Percentiles rank a stretch among this genome's conserved stretches.
Evolutionary conservation across 345 rosid species (phyloP).

Genomic region (Eucalyptus melliodora): DNA sequence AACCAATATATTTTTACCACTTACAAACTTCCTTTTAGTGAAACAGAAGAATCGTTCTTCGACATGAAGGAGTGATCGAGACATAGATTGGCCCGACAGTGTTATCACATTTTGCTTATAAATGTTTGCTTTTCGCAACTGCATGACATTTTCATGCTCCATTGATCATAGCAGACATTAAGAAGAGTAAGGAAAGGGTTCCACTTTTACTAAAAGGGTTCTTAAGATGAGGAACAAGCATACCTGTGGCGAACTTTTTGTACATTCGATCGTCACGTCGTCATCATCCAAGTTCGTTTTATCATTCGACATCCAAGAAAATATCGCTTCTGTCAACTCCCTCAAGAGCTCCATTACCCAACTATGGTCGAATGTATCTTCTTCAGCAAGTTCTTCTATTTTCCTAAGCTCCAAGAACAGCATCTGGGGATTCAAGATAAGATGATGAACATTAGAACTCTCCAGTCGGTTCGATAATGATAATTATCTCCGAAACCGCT

Average conservation of each 20-base stretch:
- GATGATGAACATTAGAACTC: neutral
- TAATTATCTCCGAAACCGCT: neutral
- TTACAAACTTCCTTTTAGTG: neutral
- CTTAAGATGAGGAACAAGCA: neutral
- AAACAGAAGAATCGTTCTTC: no score
- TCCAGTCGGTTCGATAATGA: neutral
- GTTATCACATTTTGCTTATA: no score
- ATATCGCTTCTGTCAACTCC: conserved; percentile 33
- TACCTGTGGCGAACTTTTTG: conserved; percentile 20
- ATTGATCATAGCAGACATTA: neutral
- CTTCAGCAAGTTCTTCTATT: conserved; percentile 21
- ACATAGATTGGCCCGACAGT: no score
- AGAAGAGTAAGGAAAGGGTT: neutral
- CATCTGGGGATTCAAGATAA: conserved; percentile 14
- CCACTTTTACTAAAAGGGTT: neutral
- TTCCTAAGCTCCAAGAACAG: conserved; percentile 42
- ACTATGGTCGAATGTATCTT: conserved; percentile 17
- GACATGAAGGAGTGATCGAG: no score
- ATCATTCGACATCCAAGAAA: conserved; percentile 22
- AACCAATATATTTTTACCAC: neutral
- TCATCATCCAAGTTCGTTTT: conserved; percentile 13
- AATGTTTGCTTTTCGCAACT: no score
- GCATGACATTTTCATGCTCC: neutral
- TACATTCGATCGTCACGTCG: neutral
- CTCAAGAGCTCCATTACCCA: conserved; percentile 37